These are phyloP conservation scores for Mimosa bimucronata DNA, from an alignment of 306 rosid genomes.

Conservation along the genomic window DNA sequence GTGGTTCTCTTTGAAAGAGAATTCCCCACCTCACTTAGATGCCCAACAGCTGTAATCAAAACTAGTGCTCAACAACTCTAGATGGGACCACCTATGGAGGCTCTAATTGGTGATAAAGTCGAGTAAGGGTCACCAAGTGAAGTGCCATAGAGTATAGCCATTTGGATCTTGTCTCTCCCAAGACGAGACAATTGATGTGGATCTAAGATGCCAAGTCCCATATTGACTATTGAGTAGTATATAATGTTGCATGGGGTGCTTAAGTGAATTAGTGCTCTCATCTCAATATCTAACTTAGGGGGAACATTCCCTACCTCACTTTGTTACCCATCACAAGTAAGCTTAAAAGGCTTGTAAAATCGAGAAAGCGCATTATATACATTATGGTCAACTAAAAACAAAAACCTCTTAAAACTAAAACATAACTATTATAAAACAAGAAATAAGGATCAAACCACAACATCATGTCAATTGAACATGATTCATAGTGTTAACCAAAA, in stretches of 20 bases:
- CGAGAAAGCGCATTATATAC: constrained; percentile 22
- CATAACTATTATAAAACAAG: background rate
- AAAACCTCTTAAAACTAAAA: constrained; percentile 11
- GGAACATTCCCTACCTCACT: background rate
- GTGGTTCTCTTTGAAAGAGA: background rate
- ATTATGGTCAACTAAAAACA: constrained; percentile 24
- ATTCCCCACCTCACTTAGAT: background rate
- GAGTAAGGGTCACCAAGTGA: background rate
- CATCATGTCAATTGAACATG: background rate
- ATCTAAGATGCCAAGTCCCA: background rate
- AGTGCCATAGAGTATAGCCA: background rate
- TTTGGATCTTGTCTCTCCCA: background rate
- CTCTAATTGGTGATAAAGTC: background rate
- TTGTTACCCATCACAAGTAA: background rate
- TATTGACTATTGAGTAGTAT: background rate
- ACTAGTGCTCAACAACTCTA: background rate
- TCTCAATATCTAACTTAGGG: background rate
- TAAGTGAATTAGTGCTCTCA: background rate
- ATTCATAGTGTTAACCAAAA: constrained; percentile 4
- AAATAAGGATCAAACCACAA: constrained; percentile 22
- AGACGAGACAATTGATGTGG: background rate
- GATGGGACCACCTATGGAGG: background rate
- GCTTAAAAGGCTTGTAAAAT: background rate
- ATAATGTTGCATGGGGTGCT: background rate
- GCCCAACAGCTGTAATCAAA: background rate